A percentile compares a stretch with the other conserved stretches of the same genome.
Conservation (phyloP, 352 stramenopile species). For the Phytophthora constricta region DNA sequence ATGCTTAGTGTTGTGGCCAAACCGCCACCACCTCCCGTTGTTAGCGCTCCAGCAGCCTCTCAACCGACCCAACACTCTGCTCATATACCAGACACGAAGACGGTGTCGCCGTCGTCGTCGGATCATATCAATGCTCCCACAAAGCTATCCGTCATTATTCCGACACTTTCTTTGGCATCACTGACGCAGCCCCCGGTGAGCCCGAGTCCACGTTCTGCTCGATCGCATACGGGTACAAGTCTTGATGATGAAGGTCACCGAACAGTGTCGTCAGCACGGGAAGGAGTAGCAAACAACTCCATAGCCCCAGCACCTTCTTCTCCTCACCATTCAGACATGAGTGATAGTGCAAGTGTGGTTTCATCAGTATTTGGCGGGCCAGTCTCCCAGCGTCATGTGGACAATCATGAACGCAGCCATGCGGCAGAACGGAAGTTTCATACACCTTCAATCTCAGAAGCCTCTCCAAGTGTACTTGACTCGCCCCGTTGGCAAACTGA, state of each 20-base stretch:
- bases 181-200: slow-evolving; percentile 15
- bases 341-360: slow-evolving; percentile 28
- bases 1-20: slow-evolving; percentile 17
- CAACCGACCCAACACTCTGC: slow-evolving; percentile 1
- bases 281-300: slow-evolving; percentile 5
- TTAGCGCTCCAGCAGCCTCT: not conserved
- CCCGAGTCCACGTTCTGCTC: slow-evolving; percentile 24
- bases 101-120: not conserved
- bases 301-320: slow-evolving; percentile 24
- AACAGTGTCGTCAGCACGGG: slow-evolving; percentile 4
- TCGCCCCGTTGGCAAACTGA: slow-evolving; percentile 26
- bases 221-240: slow-evolving; percentile 11
- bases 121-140: slow-evolving; percentile 5
- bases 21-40: slow-evolving; percentile 4
- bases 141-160: slow-evolving; percentile 18
- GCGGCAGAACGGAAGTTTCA: slow-evolving; percentile 17
- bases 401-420: slow-evolving; percentile 7
- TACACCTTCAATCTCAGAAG: not conserved
- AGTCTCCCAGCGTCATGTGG: slow-evolving; percentile 13
- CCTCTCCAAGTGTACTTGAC: slow-evolving; percentile 7
- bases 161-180: slow-evolving; percentile 20
- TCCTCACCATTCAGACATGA: slow-evolving; percentile 27
- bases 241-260: slow-evolving; percentile 22
- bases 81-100: slow-evolving; percentile 18
- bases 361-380: slow-evolving; percentile 29